Evolutionary conservation across 352 stramenopile species (phyloP).

Genomic region (Phytophthora podocarpi): DNA sequence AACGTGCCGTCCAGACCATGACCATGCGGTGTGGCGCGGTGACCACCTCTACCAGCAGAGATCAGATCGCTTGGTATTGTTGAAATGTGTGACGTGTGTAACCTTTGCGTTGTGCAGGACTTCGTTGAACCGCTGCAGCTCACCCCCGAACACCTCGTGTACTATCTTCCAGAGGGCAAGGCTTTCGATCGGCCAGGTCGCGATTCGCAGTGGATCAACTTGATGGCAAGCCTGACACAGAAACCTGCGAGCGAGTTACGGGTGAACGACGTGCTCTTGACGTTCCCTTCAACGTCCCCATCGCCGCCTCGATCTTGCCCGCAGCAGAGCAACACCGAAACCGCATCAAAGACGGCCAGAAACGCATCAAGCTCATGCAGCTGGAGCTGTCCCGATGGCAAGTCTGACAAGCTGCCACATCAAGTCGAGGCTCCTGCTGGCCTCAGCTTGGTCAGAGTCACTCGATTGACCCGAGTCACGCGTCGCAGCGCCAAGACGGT

Average conservation of each 20-base stretch:
- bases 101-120: constrained; percentile 20
- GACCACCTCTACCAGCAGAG: constrained; percentile 13
- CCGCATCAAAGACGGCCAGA: constrained; percentile 18
- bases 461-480: constrained; percentile 27
- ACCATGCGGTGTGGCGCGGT: constrained; percentile 15
- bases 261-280: constrained; percentile 55
- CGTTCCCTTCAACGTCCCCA: constrained; percentile 7
- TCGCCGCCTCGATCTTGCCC: constrained; percentile 11
- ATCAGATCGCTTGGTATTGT: constrained; percentile 17
- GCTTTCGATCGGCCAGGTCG: neutral
- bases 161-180: constrained; percentile 26
- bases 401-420: neutral
- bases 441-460: constrained; percentile 29
- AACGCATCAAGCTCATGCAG: constrained; percentile 13
- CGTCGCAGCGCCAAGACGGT: constrained; percentile 52
- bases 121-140: constrained; percentile 39
- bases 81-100: constrained; percentile 32
- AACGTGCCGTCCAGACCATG: constrained; percentile 31
- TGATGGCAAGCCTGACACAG: constrained; percentile 34
- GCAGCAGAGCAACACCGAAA: constrained; percentile 26
- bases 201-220: neutral
- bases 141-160: constrained; percentile 60
- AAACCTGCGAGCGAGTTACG: constrained; percentile 55
- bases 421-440: neutral
- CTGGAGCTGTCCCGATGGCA: constrained; percentile 6